Conservation (phyloP, 768 basidiomycete genomes). For the Calvatia gigantea region DNA sequence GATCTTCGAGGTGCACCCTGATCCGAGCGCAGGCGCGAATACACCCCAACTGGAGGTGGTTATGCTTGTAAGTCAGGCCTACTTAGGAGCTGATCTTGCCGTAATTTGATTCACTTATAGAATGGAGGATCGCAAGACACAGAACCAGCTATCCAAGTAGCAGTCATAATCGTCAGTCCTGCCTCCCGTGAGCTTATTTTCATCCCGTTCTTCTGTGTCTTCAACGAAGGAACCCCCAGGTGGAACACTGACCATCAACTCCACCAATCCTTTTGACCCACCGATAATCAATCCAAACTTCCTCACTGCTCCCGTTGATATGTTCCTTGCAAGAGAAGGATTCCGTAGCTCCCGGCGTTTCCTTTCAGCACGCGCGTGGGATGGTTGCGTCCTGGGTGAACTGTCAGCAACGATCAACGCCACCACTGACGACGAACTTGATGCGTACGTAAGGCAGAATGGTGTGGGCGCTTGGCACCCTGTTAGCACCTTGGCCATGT, state of each 20-base stretch:
- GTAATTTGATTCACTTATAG: background rate
- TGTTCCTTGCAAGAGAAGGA: conserved; percentile 17
- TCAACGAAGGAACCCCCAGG: background rate
- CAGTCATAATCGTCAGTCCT: conserved; percentile 9
- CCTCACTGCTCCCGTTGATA: conserved; percentile 16
- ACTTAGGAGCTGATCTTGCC: background rate
- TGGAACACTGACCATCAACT: conserved; percentile 13
- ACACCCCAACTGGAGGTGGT: conserved; percentile 21
- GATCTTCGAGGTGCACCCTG: conserved; percentile 8
- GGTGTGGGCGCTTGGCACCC: conserved; percentile 24
- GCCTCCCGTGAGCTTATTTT: conserved; percentile 11
- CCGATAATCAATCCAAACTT: conserved; percentile 11
- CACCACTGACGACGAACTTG: background rate
- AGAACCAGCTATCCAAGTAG: background rate
- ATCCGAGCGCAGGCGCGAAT: conserved; percentile 20
- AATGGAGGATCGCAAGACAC: conserved; percentile 1
- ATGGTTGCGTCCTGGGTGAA: conserved; percentile 12
- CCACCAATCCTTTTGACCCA: conserved; percentile 13
- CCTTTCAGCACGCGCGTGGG: conserved; percentile 18
- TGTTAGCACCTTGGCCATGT: conserved; percentile 28
- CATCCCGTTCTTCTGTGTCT: background rate
- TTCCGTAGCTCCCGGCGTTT: conserved; percentile 17
- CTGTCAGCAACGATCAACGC: background rate
- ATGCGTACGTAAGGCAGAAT: conserved; percentile 16
- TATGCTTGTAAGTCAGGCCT: background rate